These are phyloP conservation scores for Lolium multiflorum DNA, from an alignment of 176 grass and related monocot species.

Conservation along the genomic window DNA sequence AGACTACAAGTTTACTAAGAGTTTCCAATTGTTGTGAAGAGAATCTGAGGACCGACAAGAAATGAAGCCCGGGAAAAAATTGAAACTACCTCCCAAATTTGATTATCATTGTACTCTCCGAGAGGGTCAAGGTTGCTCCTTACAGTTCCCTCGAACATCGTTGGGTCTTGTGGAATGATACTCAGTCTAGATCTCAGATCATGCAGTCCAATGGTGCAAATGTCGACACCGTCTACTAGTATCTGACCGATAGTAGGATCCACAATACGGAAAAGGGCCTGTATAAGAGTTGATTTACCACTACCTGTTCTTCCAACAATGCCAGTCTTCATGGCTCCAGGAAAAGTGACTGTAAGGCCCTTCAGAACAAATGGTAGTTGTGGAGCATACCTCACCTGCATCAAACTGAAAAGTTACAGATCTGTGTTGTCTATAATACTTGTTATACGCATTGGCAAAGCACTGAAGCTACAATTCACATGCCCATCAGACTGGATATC, in stretches of 20 bases:
- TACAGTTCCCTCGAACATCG: constrained; percentile 89
- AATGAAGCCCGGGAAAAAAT: neutral
- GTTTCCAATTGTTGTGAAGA: neutral
- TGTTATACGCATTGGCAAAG: neutral
- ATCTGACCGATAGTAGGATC: constrained; percentile 77
- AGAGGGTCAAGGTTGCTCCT: constrained; percentile 92
- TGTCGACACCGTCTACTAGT: constrained; percentile 72
- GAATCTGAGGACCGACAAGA: neutral
- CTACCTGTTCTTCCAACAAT: constrained; percentile 94
- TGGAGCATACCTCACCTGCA: constrained; percentile 75
- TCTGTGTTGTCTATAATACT: neutral
- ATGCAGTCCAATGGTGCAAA: constrained; percentile 87
- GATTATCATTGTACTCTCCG: constrained; percentile 72
- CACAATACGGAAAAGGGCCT: constrained; percentile 82
- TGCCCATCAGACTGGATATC: neutral
- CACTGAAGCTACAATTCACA: neutral
- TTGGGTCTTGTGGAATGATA: constrained; percentile 96
- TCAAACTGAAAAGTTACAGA: constrained; percentile 26
- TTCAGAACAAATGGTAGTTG: constrained; percentile 82
- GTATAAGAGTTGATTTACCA: constrained; percentile 94
- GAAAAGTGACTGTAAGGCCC: constrained; percentile 72
- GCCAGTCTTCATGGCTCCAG: constrained; percentile 83
- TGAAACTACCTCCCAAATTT: constrained; percentile 85
- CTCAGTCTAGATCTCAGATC: constrained; percentile 85
- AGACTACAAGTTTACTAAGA: neutral